Evolutionary conservation across 1,284 basidiomycete genomes (phyloP), one percentile per base, ranked within the genome.

Genomic region (Rhodotorula sp.): DNA sequence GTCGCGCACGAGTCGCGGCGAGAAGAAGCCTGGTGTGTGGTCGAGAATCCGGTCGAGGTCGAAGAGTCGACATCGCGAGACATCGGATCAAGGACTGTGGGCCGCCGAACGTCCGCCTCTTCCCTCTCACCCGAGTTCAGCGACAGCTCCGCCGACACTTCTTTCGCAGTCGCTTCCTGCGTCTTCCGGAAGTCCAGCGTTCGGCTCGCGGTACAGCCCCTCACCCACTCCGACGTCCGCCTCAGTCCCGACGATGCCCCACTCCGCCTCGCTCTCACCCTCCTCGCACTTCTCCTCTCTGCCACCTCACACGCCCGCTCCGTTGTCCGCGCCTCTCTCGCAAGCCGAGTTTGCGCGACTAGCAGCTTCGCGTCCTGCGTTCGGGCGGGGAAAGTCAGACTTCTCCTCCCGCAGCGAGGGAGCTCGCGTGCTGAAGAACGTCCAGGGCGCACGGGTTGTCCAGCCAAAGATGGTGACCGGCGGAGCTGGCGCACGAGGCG

Each of bases 31-130:
- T 39, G 49, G 61, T 8, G 32, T 56, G 27, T 72, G 67, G 64
- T 32, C 49, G 2, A 47, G 59, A 20, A 67, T 72, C 51, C 34
- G 71, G 1, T 56, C 71, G 2, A n/a, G 58, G 6, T 67, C 71
- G 20, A 61, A 62, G 34, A 59, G 49, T 24, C 61, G 54, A 8
- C 11, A 10, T 17, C 39, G 39, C 39, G 39, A 44, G 39, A 44
- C 39, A 17, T 15, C 39, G 13, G 39, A 44, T 44, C 39, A 44
- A 44, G 39, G 39, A 15, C 13, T 44, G 39, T 44, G 39, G 39
- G 61, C 61, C 1, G 53, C 46, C 39, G 52, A 62, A 19, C 61
- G 61, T 2, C 53, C 39, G 39, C 39, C 39, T 44, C 39, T 44
- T 15, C 39, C 39, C 13, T 44, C 39, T 8, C 13, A 44, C 13